A percentile compares a stretch with the other conserved stretches of the same genome.
phyloP scores from a whole-genome alignment of 768 basidiomycete species.

The Boletus tomentosulus region DNA sequence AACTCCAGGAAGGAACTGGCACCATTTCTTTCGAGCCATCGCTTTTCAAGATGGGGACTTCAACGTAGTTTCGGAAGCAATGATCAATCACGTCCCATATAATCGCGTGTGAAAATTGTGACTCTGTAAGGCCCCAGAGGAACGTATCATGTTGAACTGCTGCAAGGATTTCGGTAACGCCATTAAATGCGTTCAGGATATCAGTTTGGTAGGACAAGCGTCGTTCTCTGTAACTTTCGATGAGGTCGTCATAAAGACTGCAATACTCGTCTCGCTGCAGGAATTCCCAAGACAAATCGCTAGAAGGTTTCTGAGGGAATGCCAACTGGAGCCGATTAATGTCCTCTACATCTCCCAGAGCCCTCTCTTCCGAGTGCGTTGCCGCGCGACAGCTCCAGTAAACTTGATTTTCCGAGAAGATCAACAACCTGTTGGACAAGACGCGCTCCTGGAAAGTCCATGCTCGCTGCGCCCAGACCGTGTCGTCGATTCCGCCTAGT shows the following conservation, averaged over 20 bases:
- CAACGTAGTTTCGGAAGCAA: neutral
- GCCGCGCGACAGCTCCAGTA: conserved; percentile 15
- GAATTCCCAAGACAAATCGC: neutral
- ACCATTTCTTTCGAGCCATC: conserved; percentile 5
- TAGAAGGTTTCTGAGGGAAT: neutral
- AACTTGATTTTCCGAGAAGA: conserved; percentile 17
- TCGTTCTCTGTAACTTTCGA: conserved; percentile 8
- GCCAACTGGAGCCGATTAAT: neutral
- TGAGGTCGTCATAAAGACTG: neutral
- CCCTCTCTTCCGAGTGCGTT: conserved; percentile 11
- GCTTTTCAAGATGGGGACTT: conserved; percentile 1
- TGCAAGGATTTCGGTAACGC: conserved; percentile 12
- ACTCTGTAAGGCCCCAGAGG: conserved; percentile 15
- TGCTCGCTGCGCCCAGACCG: conserved; percentile 11
- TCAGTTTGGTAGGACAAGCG: conserved; percentile 14
- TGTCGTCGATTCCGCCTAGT: neutral
- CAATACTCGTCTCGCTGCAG: neutral
- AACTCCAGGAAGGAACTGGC: conserved; percentile 18
- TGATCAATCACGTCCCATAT: too few species aligned
- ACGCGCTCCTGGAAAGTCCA: conserved; percentile 23
- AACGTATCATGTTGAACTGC: conserved; percentile 9
- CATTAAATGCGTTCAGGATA: conserved; percentile 12
- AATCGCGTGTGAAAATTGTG: conserved; percentile 10
- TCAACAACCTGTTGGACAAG: conserved; percentile 11
- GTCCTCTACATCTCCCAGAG: conserved; percentile 1